Evolutionary conservation across 352 stramenopile species (phyloP).

Genomic region (Pythium brachiatum): DNA sequence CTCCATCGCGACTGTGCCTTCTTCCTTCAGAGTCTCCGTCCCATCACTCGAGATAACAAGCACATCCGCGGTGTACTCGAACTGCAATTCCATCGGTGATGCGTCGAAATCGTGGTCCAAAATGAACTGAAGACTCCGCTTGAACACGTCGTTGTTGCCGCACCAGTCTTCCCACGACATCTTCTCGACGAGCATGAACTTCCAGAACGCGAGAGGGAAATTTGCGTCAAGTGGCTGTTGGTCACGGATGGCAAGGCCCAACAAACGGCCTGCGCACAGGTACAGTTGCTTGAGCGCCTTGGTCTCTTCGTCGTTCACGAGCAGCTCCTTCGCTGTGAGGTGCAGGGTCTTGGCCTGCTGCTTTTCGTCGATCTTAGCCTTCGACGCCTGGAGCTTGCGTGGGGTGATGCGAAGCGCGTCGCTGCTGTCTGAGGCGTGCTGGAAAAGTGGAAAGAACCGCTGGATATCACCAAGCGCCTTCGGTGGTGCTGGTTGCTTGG

Average conservation of each 20-base stretch:
- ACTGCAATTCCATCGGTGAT: slow-evolving; percentile 55
- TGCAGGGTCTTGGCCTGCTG: slow-evolving; percentile 23
- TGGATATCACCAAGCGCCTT: slow-evolving; percentile 28
- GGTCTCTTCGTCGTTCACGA: slow-evolving; percentile 33
- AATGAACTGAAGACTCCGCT: slow-evolving; percentile 58
- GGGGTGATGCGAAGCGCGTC: slow-evolving; percentile 37
- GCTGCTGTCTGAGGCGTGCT: slow-evolving; percentile 29
- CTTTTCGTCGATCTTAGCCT: slow-evolving; percentile 39
- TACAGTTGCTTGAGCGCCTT: slow-evolving; percentile 60
- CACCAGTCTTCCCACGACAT: slow-evolving; percentile 66
- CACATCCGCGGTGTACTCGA: slow-evolving; percentile 60
- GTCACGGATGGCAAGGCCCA: slow-evolving; percentile 69
- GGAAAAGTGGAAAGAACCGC: slow-evolving; percentile 57
- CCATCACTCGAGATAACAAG: slow-evolving; percentile 27
- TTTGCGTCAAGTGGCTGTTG: slow-evolving; percentile 57
- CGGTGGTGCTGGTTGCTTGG: neutral
- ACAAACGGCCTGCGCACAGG: slow-evolving; percentile 52
- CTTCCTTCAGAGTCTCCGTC: neutral
- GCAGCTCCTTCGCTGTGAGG: slow-evolving; percentile 40
- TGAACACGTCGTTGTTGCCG: slow-evolving; percentile 50
- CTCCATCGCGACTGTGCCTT: slow-evolving; percentile 45
- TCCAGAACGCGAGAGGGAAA: slow-evolving; percentile 69
- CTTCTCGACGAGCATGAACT: slow-evolving; percentile 49
- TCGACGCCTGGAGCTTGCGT: slow-evolving; percentile 29
- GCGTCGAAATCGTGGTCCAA: slow-evolving; percentile 65